Conservation (phyloP, 805 yeast genomes). For the Starmerella vitae region DNA sequence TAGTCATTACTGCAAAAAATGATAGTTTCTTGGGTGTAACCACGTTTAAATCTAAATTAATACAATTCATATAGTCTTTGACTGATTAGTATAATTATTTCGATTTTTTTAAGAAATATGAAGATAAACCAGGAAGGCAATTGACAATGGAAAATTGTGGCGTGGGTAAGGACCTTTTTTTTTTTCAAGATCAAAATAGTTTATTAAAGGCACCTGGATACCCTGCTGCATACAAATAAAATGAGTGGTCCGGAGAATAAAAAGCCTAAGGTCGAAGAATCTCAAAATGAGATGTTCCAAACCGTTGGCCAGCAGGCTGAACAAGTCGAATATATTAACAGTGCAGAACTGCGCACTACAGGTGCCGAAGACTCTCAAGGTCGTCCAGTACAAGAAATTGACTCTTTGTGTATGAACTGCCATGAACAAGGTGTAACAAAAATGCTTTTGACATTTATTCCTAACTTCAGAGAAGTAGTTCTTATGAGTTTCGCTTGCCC, state of each 20-base stretch:
- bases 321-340: conserved; percentile 36
- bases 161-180: too few relatives aligned
- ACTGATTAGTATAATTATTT: too few relatives aligned
- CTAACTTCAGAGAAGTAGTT: conserved; percentile 80
- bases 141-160: too few relatives aligned
- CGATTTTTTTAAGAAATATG: too few relatives aligned
- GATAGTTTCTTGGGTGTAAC: too few relatives aligned
- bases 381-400: conserved; percentile 89
- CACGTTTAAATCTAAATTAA: too few relatives aligned
- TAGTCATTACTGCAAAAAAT: too few relatives aligned
- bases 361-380: conserved; percentile 79
- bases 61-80: too few relatives aligned
- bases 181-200: too few relatives aligned
- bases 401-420: conserved; percentile 94
- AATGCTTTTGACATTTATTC: conserved; percentile 73
- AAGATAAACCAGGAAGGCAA: too few relatives aligned
- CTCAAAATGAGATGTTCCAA: conserved; percentile 17
- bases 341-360: conserved; percentile 43
- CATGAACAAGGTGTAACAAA: conserved; percentile 73
- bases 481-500: conserved; percentile 93
- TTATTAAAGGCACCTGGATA: too few relatives aligned
- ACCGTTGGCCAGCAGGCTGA: conserved; percentile 23
- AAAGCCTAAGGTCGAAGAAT: conserved; percentile 7
- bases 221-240: too few relatives aligned
- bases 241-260: conserved; percentile 8